Evolutionary conservation across 108 stramenopile species (phyloP), one percentile per base, ranked within the genome.

Genomic region (Craspedostauros australis): DNA sequence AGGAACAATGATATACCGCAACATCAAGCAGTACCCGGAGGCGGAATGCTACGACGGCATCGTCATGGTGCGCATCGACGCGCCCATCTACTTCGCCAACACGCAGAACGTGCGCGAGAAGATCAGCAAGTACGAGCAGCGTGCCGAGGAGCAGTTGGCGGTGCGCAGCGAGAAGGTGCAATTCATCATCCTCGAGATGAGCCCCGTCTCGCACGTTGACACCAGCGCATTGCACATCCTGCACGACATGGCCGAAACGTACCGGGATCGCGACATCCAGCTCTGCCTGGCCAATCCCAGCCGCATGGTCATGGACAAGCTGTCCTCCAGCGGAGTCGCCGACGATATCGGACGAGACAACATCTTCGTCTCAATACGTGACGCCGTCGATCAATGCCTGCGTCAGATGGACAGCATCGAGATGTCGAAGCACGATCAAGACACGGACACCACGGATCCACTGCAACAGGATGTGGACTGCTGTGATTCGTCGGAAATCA

Each of bases 1-100:
- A 14, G 79, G 81, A 19, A 66, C 75, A n/a, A 28, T 30, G n/a
- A 30, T 51, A 12, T 88, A 75, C 48, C 71, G 73, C 14, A 84
- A 80, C 48, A 42, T 82, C 20, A 75, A 77, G 50, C 73, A 79
- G 45, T 81, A 78, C 39, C 58, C 60, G 2, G 44, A 72, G 14
- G 68, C 68, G 12, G 77, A 81, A 48, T 47, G 39, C 8, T 75
- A 70, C 34, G 62, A 76, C 36, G 82, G 79, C 7, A 55, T 80
- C 46, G 68, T 77, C 15, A 31, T 79, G 46, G 49, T 80, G 9
- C 70, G 84, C 15, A 68, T 85, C 20, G 77, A 80, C 44, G 77
- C 76, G n/a, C 57, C 66, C 14, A 52, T 85, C 20, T 77, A 78
- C 71, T 85, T 85, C 59, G 84, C 84, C 29, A 85, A 85, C 46